Evolutionary conservation across 495 filamentous ascomycete species (phyloP).

Genomic region (Aspergillus wentii): DNA sequence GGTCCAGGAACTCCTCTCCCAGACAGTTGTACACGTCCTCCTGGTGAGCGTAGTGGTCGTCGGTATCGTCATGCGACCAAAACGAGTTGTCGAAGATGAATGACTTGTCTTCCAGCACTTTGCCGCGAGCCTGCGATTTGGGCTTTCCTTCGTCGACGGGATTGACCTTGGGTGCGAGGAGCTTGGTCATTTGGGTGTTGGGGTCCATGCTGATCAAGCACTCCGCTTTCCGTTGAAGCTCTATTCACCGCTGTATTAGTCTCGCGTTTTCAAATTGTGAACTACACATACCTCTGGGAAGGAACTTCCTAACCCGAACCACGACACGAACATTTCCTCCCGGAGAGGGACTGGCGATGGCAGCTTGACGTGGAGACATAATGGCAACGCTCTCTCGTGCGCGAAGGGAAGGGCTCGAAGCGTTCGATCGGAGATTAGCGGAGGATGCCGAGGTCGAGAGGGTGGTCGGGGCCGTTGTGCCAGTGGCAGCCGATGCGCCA

Average conservation of each 20-base stretch:
- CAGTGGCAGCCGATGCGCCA: slow-evolving; percentile 47
- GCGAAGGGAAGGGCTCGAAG: slow-evolving; percentile 62
- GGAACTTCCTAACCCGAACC: slow-evolving; percentile 83
- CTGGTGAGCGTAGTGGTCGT: slow-evolving; percentile 77
- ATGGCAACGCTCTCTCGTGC: slow-evolving; percentile 61
- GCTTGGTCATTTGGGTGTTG: slow-evolving; percentile 69
- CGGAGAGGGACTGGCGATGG: slow-evolving; percentile 29
- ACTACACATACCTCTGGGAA: slow-evolving; percentile 68
- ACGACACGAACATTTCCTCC: slow-evolving; percentile 94
- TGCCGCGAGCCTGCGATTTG: slow-evolving; percentile 62
- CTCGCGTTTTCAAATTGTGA: no score
- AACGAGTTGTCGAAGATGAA: slow-evolving; percentile 98
- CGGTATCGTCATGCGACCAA: slow-evolving; percentile 78
- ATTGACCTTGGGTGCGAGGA: slow-evolving; percentile 58
- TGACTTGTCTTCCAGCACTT: slow-evolving; percentile 76
- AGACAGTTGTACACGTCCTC: slow-evolving; percentile 92
- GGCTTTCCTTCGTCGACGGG: slow-evolving; percentile 59
- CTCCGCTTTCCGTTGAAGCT: slow-evolving; percentile 70
- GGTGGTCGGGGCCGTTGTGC: slow-evolving; percentile 42
- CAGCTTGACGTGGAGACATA: slow-evolving; percentile 24
- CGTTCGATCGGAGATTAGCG: slow-evolving; percentile 42
- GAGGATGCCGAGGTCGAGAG: slow-evolving; percentile 59
- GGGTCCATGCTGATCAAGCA: slow-evolving; percentile 93
- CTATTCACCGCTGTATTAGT: slow-evolving; percentile 45
- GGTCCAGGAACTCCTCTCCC: slow-evolving; percentile 95